Base-by-base conservation (phyloP, 2,329 filamentous ascomycete species). In the Xylariaceae sp. region DNA sequence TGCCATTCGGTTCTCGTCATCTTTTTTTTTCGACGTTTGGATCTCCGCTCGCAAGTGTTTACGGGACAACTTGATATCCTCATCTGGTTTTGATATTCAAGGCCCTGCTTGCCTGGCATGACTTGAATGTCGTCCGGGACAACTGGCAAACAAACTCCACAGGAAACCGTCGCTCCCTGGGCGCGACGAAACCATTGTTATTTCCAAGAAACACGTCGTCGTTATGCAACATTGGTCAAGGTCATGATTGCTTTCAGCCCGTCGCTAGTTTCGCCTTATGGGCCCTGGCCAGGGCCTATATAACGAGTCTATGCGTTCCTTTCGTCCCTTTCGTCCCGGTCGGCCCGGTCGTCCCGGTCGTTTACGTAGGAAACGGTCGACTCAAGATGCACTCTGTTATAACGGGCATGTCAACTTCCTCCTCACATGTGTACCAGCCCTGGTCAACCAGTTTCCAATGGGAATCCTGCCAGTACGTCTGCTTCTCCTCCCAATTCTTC, bases 401-500 rank as follows among this genome's bases (percentile, higher is more conserved):
- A 30, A 69, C 58, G 29, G 59, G 63, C 27, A 39, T 49, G 8
- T 58, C 50, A 42, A 61, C 57, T 32, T 51, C 57, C 50, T 66
- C 66, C 44, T 62, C 56, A n/a, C 55, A 60, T 6, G 42, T 55
- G 61, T 94, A 92, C 77, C 85, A 92, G 12, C 86, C 87, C 9
- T 79, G 82, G 1, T 81, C 72, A 47, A 88, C 80, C 54, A 92
- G 72, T 29, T 77, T 73, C 50, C 71, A 70, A 70, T 94, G 88
- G 44, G 80, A 77, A 12, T 74, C 71, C 56, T 76, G 76, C 89
- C 89, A 94, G 65, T 88, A 86, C 44, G 75, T 74, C 53, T 84
- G 75, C 68, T 92, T 91, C 51, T 79, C 79, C 0, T 73, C 72
- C 6, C 80, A 77, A 54, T 85, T 85, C 73, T 94, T 94, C 64